Evolutionary conservation across 176 grass and related monocot genomes (phyloP).

Genomic region (Oryza punctata): DNA sequence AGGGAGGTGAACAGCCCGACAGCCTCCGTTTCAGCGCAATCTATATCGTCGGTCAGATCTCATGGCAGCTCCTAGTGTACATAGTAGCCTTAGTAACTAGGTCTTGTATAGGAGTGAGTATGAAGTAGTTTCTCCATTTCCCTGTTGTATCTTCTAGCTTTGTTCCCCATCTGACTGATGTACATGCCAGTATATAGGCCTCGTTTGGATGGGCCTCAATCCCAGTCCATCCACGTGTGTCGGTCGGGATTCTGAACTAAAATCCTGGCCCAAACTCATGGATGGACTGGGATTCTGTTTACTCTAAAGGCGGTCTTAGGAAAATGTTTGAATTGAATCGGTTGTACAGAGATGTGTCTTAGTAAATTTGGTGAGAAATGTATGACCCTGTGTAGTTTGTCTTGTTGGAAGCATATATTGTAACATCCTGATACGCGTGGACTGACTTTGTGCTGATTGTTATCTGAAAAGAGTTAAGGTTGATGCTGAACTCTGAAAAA

Average conservation of each 20-base stretch:
- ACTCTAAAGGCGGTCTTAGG: neutral
- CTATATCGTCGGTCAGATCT: slow-evolving; percentile 75
- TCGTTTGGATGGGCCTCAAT: neutral
- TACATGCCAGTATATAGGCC: slow-evolving; percentile 10
- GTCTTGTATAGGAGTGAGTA: slow-evolving; percentile 36
- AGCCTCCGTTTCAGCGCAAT: slow-evolving; percentile 83
- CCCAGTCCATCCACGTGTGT: neutral
- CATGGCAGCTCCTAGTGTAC: slow-evolving; percentile 55
- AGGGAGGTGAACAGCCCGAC: slow-evolving; percentile 79
- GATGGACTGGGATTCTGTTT: neutral
- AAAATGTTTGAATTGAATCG: neutral
- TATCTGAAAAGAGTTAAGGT: neutral
- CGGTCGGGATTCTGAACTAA: neutral
- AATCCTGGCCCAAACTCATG: neutral
- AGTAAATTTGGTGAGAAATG: neutral
- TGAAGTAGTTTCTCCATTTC: neutral
- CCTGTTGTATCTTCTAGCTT: neutral
- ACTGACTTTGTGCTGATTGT: neutral
- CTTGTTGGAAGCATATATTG: neutral
- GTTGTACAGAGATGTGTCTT: neutral
- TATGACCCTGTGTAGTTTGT: neutral
- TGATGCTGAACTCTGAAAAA: neutral
- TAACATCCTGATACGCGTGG: neutral
- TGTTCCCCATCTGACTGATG: neutral
- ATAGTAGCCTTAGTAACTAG: slow-evolving; percentile 34